A percentile compares a stretch with the other conserved stretches of the same genome.
Evolutionary conservation across 2,329 filamentous ascomycete species (phyloP).

Genomic region (Xylaria sp.): DNA sequence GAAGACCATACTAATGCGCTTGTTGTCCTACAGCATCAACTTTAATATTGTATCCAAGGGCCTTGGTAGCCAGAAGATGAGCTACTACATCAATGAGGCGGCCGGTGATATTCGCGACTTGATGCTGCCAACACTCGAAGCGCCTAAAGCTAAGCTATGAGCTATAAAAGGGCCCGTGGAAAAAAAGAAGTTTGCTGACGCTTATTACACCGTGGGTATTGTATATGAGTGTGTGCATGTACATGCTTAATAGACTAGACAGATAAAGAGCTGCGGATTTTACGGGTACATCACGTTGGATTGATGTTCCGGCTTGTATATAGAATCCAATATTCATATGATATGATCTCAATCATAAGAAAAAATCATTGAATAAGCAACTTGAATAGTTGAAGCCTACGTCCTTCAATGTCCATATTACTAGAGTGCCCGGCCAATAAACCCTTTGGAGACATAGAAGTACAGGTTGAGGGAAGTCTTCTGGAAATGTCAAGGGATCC

Average conservation of each 20-base stretch:
- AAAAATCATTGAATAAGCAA: not conserved
- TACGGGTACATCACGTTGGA: not conserved
- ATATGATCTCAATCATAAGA: not conserved
- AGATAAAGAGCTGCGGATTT: conserved; percentile 6
- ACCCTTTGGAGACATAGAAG: not conserved
- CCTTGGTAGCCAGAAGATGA: conserved; percentile 86
- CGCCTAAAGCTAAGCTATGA: conserved; percentile 89
- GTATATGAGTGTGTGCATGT: not conserved
- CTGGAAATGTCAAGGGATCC: no score
- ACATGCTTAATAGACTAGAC: conserved; percentile 20
- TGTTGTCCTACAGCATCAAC: conserved; percentile 75
- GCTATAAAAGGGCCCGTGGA: conserved; percentile 8
- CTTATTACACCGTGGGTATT: not conserved
- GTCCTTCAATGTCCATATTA: no score
- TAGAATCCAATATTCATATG: conserved; percentile 2
- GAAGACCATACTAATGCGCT: conserved; percentile 32
- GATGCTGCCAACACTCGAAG: conserved; percentile 80
- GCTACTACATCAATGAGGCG: conserved; percentile 94
- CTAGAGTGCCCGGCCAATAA: not conserved
- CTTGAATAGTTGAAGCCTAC: not conserved
- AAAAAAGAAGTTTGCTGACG: conserved; percentile 6
- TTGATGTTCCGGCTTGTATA: conserved; percentile 24
- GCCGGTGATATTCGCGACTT: conserved; percentile 90
- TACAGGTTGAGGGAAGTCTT: no score
- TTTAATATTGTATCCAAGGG: conserved; percentile 98